Conservation (phyloP, 1,284 basidiomycete species). For the Pseudomicrostroma phylloplanum region DNA sequence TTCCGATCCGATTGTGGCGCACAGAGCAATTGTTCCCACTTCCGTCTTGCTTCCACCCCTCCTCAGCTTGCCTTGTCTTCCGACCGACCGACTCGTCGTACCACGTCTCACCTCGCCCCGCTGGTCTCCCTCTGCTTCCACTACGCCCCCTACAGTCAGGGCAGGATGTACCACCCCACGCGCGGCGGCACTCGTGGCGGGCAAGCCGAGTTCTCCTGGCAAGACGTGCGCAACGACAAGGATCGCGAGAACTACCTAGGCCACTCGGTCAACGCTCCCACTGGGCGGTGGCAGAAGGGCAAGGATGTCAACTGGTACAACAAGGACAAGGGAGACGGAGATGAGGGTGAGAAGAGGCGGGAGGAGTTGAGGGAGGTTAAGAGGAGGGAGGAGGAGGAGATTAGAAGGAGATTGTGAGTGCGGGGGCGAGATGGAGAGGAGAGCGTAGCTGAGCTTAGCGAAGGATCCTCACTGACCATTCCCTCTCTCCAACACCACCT, state of each 20-base stretch:
- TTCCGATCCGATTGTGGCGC: too few species aligned
- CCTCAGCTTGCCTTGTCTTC: too few species aligned
- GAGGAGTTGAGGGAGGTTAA: slow-evolving; percentile 40
- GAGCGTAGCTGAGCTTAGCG: neutral
- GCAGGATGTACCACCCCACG: neutral
- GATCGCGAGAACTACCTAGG: slow-evolving; percentile 48
- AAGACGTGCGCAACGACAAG: slow-evolving; percentile 41
- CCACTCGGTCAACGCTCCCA: slow-evolving; percentile 45
- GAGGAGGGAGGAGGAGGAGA: slow-evolving; percentile 37
- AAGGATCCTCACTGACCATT: neutral
- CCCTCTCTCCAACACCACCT: neutral
- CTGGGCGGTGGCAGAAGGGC: slow-evolving; percentile 46
- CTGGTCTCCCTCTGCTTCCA: too few species aligned
- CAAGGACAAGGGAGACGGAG: slow-evolving; percentile 25
- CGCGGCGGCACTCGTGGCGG: slow-evolving; percentile 45
- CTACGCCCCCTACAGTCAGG: too few species aligned
- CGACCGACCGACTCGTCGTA: too few species aligned
- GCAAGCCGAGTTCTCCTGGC: slow-evolving; percentile 45
- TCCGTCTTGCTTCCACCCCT: too few species aligned
- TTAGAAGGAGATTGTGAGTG: slow-evolving; percentile 25
- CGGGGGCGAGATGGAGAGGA: neutral
- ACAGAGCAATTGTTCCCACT: too few species aligned
- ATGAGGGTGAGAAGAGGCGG: slow-evolving; percentile 21
- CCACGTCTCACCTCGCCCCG: too few species aligned
- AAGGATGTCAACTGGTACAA: slow-evolving; percentile 50